Evolutionary conservation across 2,329 filamentous ascomycete species (phyloP), one percentile per base, ranked within the genome.

Genomic region (Zarea fungicola): DNA sequence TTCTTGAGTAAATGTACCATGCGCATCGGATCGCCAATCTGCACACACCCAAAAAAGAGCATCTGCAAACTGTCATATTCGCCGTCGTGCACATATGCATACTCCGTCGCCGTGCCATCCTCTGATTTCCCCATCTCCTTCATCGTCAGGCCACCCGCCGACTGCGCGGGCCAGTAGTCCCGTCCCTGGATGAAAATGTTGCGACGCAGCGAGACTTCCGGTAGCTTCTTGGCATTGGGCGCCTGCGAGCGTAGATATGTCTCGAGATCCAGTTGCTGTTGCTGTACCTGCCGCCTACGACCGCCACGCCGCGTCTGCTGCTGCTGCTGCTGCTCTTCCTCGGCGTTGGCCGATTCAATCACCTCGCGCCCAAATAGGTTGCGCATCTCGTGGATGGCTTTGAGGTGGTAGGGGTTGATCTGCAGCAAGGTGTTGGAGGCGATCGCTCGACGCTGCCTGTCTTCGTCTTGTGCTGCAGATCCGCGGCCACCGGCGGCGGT

Each of bases 361-460:
- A 71, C 78, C 48, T 74, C 80, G 55, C 70, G 72, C 6, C 74
- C 80, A 63, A 77, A 83, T 3, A 82, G 65, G 25, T 69, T 72
- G 43, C 77, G 85, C 89, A 99, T 96, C 70, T 99, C 93, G 60
- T 96, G 95, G 29, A 85, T 76, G 7, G 88, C 88, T 62, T 92
- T 91, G 10, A 99, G 77, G 57, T 90, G 81, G 56, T 87, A 79
- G 1, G 84, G 80, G 56, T 77, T 77, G 58, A 80, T 72, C 25
- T 68, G 64, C 2, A 81, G 63, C 6, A 53, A 37, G 29, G 4
- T 79, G 66, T 25, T 68, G 59, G 49, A 69, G 70, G 35, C 68
- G 62, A 11, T 65, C 58, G 11, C 61, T 45, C 18, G 49, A 42
- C 23, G 52, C 35, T 14, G 54, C 50, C 40, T 49, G 44, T 35